These are phyloP conservation scores for Colletotrichum paranaense DNA, from an alignment of 2,329 filamentous ascomycete genomes.

Conservation along the genomic window DNA sequence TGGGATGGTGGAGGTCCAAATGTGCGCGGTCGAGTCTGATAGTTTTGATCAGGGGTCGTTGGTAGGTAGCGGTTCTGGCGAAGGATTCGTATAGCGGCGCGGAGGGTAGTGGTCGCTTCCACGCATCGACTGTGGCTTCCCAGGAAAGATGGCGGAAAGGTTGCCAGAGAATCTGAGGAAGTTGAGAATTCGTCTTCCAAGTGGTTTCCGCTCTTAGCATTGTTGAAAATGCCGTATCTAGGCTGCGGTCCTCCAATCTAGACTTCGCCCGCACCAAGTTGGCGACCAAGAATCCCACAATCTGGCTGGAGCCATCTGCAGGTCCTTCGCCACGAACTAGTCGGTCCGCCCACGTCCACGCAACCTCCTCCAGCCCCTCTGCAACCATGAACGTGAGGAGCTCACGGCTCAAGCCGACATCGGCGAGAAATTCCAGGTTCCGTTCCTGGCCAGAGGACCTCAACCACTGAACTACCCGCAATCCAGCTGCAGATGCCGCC, in stretches of 20 bases:
- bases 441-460: slow-evolving; percentile 60
- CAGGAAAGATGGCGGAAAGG: slow-evolving; percentile 63
- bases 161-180: slow-evolving; percentile 49
- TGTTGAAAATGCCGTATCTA: slow-evolving; percentile 62
- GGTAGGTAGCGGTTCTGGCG: slow-evolving; percentile 56
- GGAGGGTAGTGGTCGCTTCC: slow-evolving; percentile 57
- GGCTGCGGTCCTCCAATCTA: slow-evolving; percentile 48
- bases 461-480: slow-evolving; percentile 65
- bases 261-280: slow-evolving; percentile 57
- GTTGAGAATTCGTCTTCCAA: slow-evolving; percentile 49
- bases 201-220: slow-evolving; percentile 59
- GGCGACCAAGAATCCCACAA: slow-evolving; percentile 45
- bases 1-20: slow-evolving; percentile 66
- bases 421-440: slow-evolving; percentile 56
- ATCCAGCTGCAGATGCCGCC: slow-evolving; percentile 56
- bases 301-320: slow-evolving; percentile 6
- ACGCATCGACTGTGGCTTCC: slow-evolving; percentile 63
- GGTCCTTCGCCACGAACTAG: slow-evolving; percentile 38
- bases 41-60: slow-evolving; percentile 32
- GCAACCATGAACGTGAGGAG: slow-evolving; percentile 63
- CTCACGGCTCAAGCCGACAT: slow-evolving; percentile 49
- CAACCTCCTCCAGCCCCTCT: slow-evolving; percentile 61
- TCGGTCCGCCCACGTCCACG: slow-evolving; percentile 60
- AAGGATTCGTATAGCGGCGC: slow-evolving; percentile 64
- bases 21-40: slow-evolving; percentile 60